These are phyloP conservation scores for Fusarium ramigenum DNA, from an alignment of 2,329 filamentous ascomycete species.

Conservation along the genomic window DNA sequence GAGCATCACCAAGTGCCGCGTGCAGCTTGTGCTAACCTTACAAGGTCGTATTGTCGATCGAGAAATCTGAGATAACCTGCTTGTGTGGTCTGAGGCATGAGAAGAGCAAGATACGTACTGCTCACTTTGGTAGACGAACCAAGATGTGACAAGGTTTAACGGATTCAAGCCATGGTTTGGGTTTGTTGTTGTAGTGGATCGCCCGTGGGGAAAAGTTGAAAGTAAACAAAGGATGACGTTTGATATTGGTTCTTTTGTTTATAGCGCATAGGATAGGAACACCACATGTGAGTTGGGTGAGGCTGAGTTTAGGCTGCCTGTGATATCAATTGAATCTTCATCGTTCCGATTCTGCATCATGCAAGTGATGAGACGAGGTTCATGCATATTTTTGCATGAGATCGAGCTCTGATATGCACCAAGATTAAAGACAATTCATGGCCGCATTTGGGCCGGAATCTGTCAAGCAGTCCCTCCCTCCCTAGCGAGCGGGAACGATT, in stretches of 20 bases:
- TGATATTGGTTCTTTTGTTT: constrained; percentile 28
- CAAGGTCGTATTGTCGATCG: constrained; percentile 24
- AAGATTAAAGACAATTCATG: not conserved
- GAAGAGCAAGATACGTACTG: constrained; percentile 4
- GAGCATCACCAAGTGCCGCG: constrained; percentile 23
- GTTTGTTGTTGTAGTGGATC: constrained; percentile 29
- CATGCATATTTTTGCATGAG: constrained; percentile 34
- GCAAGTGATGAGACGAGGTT: constrained; percentile 19
- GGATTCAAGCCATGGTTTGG: constrained; percentile 12
- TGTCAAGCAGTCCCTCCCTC: constrained; percentile 14
- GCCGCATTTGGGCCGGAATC: constrained; percentile 23
- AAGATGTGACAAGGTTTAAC: constrained; percentile 25
- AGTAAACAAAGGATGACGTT: constrained; percentile 42
- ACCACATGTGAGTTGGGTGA: not conserved
- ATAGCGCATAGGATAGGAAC: constrained; percentile 22
- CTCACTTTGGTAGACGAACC: not conserved
- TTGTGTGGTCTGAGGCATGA: constrained; percentile 15
- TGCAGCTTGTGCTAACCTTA: constrained; percentile 8
- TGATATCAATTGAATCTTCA: not conserved
- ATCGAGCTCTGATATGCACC: constrained; percentile 28
- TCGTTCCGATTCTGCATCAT: constrained; percentile 16
- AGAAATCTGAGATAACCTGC: constrained; percentile 17
- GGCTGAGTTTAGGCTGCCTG: not conserved
- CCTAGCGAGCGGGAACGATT: constrained; percentile 18
- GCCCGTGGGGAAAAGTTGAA: constrained; percentile 25